Base-by-base conservation (phyloP, 345 rosid genomes). In the Eucalyptus cladocalyx region DNA sequence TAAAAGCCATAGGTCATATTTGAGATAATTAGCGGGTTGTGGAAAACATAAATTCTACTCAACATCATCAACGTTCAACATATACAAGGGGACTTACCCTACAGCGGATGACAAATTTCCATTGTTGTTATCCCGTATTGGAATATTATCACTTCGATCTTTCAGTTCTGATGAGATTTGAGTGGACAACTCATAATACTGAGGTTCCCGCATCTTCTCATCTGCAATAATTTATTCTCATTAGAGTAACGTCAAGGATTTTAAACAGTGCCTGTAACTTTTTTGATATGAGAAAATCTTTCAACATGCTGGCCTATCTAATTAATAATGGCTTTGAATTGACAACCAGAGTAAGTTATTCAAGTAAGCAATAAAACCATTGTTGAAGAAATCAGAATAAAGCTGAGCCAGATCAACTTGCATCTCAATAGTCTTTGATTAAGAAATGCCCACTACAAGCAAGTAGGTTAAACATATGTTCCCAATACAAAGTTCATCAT, bases 181-280 rank as follows among this genome's bases (percentile, higher is more conserved):
- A 28, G 88, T 88, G 86, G 92, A 86, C 90, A 90, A 89, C 49
- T 91, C 90, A 87, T 88, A 90, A 91, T 90, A 89, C 92, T 89
- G 93, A 51, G 94, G 88, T 90, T 87, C 90, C 92, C 89, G 91
- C 87, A 88, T 90, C 94, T 86, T 92, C 92, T 91, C 92, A 92
- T 94, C 95, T 95, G 95, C 94, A 90, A 92, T 87, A 54, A 90
- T 88, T 90, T 88, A 72, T 90, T 72, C 90, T 89, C 67, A 86
- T 94, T 87, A 37, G 72, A 58, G 72, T 88, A 87, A 80, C 8
- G n/a, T 80, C 90, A 91, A 87, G 72, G 19, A 85, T 40, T 72
- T 49, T 51, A 86, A 86, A 90, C 89, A 62, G 54, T 80, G 51
- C 67, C 88, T 85, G 37, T 34, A 86, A 51, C 43, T 51, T 18